These are phyloP conservation scores for Dryas alaskensis DNA, from an alignment of 306 rosid genomes.

Conservation along the genomic window DNA sequence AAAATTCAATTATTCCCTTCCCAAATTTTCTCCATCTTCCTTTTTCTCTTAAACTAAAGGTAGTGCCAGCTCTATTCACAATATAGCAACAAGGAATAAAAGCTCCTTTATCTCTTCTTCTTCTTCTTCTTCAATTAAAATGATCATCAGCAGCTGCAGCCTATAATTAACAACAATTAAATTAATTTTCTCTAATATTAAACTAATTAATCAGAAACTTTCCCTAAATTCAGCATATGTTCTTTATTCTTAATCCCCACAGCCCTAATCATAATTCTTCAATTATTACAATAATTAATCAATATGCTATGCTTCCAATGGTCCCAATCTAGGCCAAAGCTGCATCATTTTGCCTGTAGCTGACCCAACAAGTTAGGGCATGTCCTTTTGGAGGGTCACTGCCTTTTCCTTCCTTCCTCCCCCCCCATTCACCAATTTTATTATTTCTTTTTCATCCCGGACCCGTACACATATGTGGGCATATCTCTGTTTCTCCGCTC, in stretches of 20 bases:
- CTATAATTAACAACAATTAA: constrained; percentile 30
- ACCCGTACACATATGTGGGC: constrained; percentile 42
- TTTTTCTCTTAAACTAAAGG: constrained; percentile 46
- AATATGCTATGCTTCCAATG: constrained; percentile 56
- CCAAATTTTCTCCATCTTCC: constrained; percentile 26
- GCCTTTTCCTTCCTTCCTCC: constrained; percentile 43
- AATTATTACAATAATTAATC: constrained; percentile 57
- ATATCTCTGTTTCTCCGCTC: constrained; percentile 30
- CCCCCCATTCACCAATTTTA: constrained; percentile 29
- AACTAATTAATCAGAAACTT: constrained; percentile 22
- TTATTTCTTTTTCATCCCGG: constrained; percentile 34
- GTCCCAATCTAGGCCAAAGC: constrained; percentile 45
- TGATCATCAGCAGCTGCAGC: background rate
- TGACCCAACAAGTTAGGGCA: constrained; percentile 46
- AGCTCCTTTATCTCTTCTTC: constrained; percentile 37
- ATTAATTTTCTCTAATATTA: constrained; percentile 12
- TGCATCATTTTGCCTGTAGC: constrained; percentile 69
- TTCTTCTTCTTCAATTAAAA: constrained; percentile 31
- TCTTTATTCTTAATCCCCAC: constrained; percentile 50
- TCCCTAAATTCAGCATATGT: constrained; percentile 46
- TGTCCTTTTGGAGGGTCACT: constrained; percentile 50
- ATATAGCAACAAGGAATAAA: constrained; percentile 47
- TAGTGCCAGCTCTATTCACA: constrained; percentile 76
- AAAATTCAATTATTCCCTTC: constrained; percentile 61
- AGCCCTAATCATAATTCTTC: constrained; percentile 53